Percentiles rank a stretch among this genome's conserved stretches.
phyloP scores from a whole-genome alignment of 805 yeast genomes.

The Saturnispora ahearnii region DNA sequence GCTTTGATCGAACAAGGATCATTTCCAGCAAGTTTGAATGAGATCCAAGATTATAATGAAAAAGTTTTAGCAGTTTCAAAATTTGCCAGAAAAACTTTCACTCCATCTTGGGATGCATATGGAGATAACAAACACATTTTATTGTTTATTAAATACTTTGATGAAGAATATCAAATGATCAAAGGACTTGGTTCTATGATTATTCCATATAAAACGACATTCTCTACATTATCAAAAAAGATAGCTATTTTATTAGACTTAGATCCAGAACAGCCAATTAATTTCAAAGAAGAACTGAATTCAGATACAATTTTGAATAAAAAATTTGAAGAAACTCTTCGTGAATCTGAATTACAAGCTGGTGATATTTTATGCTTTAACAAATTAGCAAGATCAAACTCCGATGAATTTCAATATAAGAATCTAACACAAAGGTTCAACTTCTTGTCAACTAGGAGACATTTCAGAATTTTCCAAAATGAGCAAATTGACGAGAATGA shows the following conservation, averaged over 20 bases:
- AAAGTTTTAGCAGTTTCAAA: constrained; percentile 12
- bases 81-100: not conserved
- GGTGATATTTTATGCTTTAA: constrained; percentile 55
- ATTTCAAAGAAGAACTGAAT: constrained; percentile 53
- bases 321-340: constrained; percentile 34
- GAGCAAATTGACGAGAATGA: constrained; percentile 33
- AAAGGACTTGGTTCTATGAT: constrained; percentile 56
- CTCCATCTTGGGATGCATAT: constrained; percentile 18
- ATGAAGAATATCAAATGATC: constrained; percentile 42
- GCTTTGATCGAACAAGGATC: constrained; percentile 9
- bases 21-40: constrained; percentile 7
- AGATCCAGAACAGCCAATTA: constrained; percentile 27
- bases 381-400: not conserved
- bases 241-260: constrained; percentile 36
- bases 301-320: constrained; percentile 42
- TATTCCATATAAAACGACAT: constrained; percentile 39
- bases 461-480: constrained; percentile 42
- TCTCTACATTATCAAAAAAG: constrained; percentile 33
- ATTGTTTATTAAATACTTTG: constrained; percentile 59
- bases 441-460: constrained; percentile 52
- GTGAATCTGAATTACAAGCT: constrained; percentile 47
- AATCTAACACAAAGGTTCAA: constrained; percentile 40
- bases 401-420: constrained; percentile 17
- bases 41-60: constrained; percentile 6
- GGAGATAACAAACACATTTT: constrained; percentile 24